Evolutionary conservation across 148 eudicot species (phyloP).

Genomic region (Diospyros lotus): DNA sequence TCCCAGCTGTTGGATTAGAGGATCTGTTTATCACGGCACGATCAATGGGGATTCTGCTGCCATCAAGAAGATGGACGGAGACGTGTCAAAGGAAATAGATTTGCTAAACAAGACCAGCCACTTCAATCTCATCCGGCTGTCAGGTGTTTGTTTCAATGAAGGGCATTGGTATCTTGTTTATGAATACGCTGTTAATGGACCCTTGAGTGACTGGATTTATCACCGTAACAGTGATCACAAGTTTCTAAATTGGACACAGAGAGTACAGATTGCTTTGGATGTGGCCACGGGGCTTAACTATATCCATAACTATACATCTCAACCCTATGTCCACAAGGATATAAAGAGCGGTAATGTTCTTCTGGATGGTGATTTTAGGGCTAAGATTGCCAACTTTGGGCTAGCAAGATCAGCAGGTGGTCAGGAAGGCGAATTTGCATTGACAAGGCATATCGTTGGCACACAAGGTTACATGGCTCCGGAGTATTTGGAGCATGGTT

Average conservation of each 20-base stretch:
- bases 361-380: constrained; percentile 68
- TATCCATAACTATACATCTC: constrained; percentile 74
- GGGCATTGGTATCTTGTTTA: constrained; percentile 85
- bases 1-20: constrained; percentile 45
- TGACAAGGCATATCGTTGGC: constrained; percentile 51
- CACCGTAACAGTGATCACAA: constrained; percentile 27
- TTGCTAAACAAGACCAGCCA: constrained; percentile 71
- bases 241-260: constrained; percentile 66
- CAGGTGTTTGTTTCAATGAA: constrained; percentile 69
- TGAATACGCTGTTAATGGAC: constrained; percentile 80
- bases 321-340: constrained; percentile 76
- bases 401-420: constrained; percentile 52
- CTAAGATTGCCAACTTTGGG: constrained; percentile 70
- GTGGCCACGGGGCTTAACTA: constrained; percentile 85
- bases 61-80: constrained; percentile 73
- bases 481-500: constrained; percentile 63
- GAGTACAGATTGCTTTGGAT: constrained; percentile 72
- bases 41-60: constrained; percentile 76
- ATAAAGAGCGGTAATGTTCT: constrained; percentile 65
- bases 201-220: constrained; percentile 69
- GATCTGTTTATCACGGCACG: constrained; percentile 79
- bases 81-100: constrained; percentile 65
- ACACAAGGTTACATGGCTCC: constrained; percentile 77
- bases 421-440: constrained; percentile 33
- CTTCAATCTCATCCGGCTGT: constrained; percentile 63